phyloP scores from a whole-genome alignment of 2,329 filamentous ascomycete genomes.

The Macrophomina tecta region DNA sequence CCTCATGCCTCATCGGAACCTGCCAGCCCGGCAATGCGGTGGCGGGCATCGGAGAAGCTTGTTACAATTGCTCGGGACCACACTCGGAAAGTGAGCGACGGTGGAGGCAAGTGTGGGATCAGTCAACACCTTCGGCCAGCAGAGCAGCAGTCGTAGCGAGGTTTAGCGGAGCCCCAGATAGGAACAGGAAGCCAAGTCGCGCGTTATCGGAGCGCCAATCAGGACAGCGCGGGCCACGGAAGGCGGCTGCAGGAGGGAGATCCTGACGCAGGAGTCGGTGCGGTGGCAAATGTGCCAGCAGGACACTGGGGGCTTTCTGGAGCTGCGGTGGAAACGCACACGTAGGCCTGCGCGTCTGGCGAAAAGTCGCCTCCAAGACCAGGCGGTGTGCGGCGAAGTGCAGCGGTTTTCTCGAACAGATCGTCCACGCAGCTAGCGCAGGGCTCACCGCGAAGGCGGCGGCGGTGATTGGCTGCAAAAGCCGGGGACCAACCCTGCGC shows the following conservation, averaged over 20 bases:
- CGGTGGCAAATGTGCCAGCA: conserved; percentile 20
- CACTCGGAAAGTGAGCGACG: not conserved
- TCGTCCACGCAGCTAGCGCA: conserved; percentile 15
- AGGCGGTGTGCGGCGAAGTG: conserved; percentile 1
- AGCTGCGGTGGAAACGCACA: conserved; percentile 22
- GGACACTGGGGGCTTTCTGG: conserved; percentile 5
- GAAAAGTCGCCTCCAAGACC: not conserved
- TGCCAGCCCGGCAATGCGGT: not conserved
- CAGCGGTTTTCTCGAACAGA: conserved; percentile 21
- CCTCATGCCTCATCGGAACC: not conserved
- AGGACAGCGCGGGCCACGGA: conserved; percentile 11
- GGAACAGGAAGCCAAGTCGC: conserved; percentile 14
- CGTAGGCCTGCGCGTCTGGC: conserved; percentile 1
- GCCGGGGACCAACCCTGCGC: conserved; percentile 18
- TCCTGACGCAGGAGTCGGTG: conserved; percentile 16
- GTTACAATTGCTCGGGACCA: not conserved
- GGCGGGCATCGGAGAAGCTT: not conserved
- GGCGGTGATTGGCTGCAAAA: conserved; percentile 16
- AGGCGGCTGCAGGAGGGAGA: conserved; percentile 18
- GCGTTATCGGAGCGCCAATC: conserved; percentile 24
- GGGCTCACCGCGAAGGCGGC: not conserved
- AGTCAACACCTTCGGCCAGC: not conserved
- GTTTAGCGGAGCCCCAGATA: conserved; percentile 15
- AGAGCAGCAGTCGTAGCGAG: not conserved
- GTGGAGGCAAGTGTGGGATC: not conserved